These are phyloP conservation scores for Anthoceros angustus DNA, from an alignment of 225 moss, liverwort and hornwort genomes.

Conservation along the genomic window DNA sequence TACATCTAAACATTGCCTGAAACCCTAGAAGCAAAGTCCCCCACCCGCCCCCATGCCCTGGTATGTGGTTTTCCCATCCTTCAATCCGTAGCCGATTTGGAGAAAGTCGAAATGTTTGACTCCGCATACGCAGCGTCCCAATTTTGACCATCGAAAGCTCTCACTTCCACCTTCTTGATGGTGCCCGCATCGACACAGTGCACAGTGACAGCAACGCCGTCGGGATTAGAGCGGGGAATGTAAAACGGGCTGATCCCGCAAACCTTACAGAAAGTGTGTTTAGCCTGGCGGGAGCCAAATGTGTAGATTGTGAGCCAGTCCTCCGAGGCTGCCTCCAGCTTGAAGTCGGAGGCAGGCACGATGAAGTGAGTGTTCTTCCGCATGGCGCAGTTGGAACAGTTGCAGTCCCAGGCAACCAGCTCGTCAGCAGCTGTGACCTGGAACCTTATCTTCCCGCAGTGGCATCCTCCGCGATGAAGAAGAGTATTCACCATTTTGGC, in stretches of 20 bases:
- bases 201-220: conserved; percentile 43
- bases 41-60: too few species aligned
- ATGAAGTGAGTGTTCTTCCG: too few species aligned
- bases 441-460: conserved; percentile 58
- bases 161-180: conserved; percentile 24
- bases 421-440: conserved; percentile 38
- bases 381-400: conserved; percentile 61
- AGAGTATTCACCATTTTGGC: conserved; percentile 7
- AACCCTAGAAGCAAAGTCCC: too few species aligned
- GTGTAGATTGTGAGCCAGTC: conserved; percentile 57
- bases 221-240: too few species aligned
- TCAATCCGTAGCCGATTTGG: too few species aligned
- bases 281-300: conserved; percentile 56
- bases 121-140: too few species aligned
- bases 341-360: conserved; percentile 38
- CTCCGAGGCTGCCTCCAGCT: conserved; percentile 32
- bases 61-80: too few species aligned
- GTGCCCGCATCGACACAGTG: conserved; percentile 50
- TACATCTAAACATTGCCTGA: too few species aligned
- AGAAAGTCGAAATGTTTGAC: too few species aligned
- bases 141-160: conserved; percentile 36
- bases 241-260: conserved; percentile 66
- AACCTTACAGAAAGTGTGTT: conserved; percentile 73
- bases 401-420: conserved; percentile 58
- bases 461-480: conserved; percentile 52